Percentiles rank a stretch among this genome's conserved stretches.
Evolutionary conservation across 108 stramenopile genomes (phyloP).

Genomic region (Aurantiochytrium sp.): DNA sequence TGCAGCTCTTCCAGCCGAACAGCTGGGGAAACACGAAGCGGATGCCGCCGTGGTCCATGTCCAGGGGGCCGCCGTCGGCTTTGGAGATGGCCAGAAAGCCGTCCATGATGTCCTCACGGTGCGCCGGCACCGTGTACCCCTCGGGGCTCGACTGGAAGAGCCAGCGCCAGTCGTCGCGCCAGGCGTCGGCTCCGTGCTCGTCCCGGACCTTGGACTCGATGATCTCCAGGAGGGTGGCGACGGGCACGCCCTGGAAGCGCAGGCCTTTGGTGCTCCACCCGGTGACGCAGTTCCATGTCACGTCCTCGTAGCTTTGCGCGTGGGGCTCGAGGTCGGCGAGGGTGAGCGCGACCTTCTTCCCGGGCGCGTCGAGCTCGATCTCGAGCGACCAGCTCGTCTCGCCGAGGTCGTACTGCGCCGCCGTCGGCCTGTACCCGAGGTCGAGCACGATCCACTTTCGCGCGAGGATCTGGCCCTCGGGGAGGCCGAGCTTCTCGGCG

Average conservation of each 20-base stretch:
- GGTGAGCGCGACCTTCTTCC: background rate
- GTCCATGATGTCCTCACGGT: background rate
- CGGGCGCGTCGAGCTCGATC: background rate
- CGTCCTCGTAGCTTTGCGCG: background rate
- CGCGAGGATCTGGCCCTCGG: background rate
- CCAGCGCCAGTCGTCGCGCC: background rate
- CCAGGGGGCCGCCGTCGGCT: background rate
- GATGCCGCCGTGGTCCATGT: background rate
- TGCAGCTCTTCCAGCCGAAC: conserved; percentile 4
- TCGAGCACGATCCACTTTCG: background rate
- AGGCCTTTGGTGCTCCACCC: background rate
- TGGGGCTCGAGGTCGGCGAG: background rate
- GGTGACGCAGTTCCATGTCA: background rate
- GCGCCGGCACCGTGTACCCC: background rate
- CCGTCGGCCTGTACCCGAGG: background rate
- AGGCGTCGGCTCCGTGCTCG: background rate
- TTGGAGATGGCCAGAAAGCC: background rate
- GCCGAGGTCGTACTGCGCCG: background rate
- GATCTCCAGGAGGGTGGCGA: background rate
- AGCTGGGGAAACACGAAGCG: background rate
- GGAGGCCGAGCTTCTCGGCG: background rate
- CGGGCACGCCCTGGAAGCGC: background rate
- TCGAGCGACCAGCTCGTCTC: background rate
- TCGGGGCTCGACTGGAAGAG: background rate
- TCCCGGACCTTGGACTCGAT: background rate